A percentile compares a stretch with the other conserved stretches of the same genome.
phyloP scores from a whole-genome alignment of 2,329 filamentous ascomycete genomes.

The Alternaria triticina region DNA sequence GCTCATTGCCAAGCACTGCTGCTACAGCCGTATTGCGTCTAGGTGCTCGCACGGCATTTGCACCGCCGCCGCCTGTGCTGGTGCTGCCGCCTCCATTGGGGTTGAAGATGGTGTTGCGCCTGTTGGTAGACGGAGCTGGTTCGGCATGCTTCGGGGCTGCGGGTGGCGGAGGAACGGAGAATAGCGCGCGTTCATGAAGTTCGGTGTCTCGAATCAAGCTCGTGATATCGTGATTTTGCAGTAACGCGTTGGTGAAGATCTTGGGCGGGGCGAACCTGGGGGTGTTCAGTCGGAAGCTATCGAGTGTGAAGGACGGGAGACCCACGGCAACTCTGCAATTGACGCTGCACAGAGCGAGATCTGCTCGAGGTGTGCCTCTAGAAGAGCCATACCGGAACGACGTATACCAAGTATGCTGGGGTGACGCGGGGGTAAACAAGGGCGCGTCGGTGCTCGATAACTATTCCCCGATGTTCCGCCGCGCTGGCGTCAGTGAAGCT shows the following conservation, averaged over 20 bases:
- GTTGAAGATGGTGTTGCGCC: slow-evolving; percentile 59
- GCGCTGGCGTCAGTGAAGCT: slow-evolving; percentile 20
- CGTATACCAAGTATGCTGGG: neutral
- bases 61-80: slow-evolving; percentile 45
- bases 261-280: slow-evolving; percentile 85
- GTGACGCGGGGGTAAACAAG: slow-evolving; percentile 25
- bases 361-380: slow-evolving; percentile 58
- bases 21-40: slow-evolving; percentile 84
- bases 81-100: slow-evolving; percentile 37
- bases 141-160: slow-evolving; percentile 54
- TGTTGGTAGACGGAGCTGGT: slow-evolving; percentile 49
- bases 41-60: slow-evolving; percentile 59
- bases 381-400: slow-evolving; percentile 49
- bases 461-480: slow-evolving; percentile 20
- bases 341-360: slow-evolving; percentile 57
- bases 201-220: slow-evolving; percentile 94
- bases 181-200: slow-evolving; percentile 89
- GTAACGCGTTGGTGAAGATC: slow-evolving; percentile 92
- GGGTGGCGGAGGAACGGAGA: slow-evolving; percentile 81
- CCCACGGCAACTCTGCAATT: slow-evolving; percentile 55
- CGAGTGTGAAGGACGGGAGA: neutral
- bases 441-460: slow-evolving; percentile 18
- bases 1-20: slow-evolving; percentile 83
- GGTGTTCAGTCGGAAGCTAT: slow-evolving; percentile 21
- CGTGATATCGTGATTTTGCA: slow-evolving; percentile 90